Base-by-base conservation (phyloP, 164 flowering plant genomes). In the Umbilicus rupestris region DNA sequence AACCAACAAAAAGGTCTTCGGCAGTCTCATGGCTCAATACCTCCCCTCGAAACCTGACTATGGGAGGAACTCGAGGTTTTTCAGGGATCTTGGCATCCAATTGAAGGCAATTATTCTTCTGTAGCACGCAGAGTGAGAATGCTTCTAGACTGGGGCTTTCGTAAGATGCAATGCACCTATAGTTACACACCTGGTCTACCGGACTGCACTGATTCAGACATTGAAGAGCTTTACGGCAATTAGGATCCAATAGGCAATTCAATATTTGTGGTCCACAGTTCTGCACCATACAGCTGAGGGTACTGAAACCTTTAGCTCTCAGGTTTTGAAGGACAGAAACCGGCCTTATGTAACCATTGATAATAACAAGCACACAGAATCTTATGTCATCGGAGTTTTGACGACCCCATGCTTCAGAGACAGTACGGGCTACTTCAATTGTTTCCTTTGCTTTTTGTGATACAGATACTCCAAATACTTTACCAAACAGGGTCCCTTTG, bases 161-260 rank as follows among this genome's bases (percentile, higher is more conserved):
- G 35, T 90, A 93, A 0, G 98, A 93, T 17, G 96, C 97, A 55
- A 93, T 93, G 64, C 98, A 93, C 7, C 87, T 74, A 63, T 88
- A 93, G 62, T 76, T 93, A 70, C 98, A 88, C n/a, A 93, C 98
- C 69, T 93, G 98, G 69, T 93, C 98, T 0, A 86, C 91, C 0
- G 98, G 97, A 73, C 93, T 87, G 72, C 98, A 93, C 19, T 78
- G 64, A 73, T 93, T 93, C 74, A 93, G 75, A 79, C 98, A 93
- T 31, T 88, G 92, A 31, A 93, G 88, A 69, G 96, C 97, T 69
- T 90, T 90, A 72, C 96, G 71, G 68, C 97, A 90, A 63, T 77
- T 83, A 24, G 97, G 85, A 74, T 93, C 98, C 77, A 90, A 64
- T 6, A 93, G 74, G 71, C 97, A 93, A 74, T 85, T 86, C 64